Percentiles rank a stretch among this genome's conserved stretches.
phyloP scores from a whole-genome alignment of 176 grass and related monocot genomes.

The Leersia perrieri region DNA sequence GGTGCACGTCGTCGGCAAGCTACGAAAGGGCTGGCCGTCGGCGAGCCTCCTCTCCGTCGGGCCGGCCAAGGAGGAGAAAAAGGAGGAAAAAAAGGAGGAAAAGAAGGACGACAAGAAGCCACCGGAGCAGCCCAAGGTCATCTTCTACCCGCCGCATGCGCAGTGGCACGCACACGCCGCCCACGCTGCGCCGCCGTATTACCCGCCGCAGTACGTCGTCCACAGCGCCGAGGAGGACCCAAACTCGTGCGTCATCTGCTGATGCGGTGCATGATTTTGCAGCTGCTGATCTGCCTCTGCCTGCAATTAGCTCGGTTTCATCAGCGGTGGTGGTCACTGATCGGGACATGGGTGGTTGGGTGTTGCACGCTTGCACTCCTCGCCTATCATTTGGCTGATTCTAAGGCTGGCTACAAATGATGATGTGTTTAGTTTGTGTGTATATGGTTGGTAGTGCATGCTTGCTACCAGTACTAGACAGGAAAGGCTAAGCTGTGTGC shows the following conservation, averaged over 20 bases:
- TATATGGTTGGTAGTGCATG: neutral
- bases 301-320: neutral
- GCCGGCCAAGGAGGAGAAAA: slow-evolving; percentile 64
- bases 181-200: neutral
- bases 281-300: neutral
- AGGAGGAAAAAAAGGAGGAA: slow-evolving; percentile 8
- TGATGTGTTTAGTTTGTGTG: neutral
- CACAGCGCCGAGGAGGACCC: slow-evolving; percentile 71
- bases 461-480: neutral
- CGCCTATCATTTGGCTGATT: neutral
- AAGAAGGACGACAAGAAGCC: slow-evolving; percentile 26
- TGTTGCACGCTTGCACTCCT: neutral
- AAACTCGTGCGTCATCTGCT: slow-evolving; percentile 69
- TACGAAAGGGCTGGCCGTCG: slow-evolving; percentile 41
- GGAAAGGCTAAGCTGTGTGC: neutral
- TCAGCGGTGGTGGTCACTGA: neutral
- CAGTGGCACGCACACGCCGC: neutral
- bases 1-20: slow-evolving; percentile 41
- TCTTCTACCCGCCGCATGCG: slow-evolving; percentile 26
- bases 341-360: slow-evolving; percentile 21
- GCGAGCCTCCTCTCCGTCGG: slow-evolving; percentile 50
- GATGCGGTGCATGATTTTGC: too few relatives aligned
- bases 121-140: neutral
- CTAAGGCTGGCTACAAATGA: neutral
- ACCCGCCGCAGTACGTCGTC: slow-evolving; percentile 38